phyloP scores from a whole-genome alignment of 257 asterid genomes.

The Mentha longifolia region DNA sequence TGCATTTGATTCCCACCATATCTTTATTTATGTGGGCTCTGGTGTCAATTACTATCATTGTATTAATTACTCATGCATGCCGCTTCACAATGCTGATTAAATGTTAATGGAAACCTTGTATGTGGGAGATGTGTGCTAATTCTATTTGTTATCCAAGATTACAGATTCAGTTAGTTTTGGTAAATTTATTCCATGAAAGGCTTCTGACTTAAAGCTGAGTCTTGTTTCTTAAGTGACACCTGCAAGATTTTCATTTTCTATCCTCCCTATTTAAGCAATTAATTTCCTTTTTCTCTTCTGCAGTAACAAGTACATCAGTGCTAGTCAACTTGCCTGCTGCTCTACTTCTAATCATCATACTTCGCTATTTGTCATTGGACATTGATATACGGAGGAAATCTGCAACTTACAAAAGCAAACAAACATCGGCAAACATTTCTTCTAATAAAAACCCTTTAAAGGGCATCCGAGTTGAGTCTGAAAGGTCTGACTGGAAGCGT shows the following conservation, averaged over 20 bases:
- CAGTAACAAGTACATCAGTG: constrained; percentile 95
- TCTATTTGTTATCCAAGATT: too few species aligned
- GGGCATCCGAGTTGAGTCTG: constrained; percentile 40
- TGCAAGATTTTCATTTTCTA: not conserved
- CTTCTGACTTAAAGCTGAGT: not conserved
- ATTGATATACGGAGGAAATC: constrained; percentile 82
- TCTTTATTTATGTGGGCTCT: too few species aligned
- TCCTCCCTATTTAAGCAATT: not conserved
- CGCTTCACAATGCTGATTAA: too few species aligned
- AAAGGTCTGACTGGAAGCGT: constrained; percentile 77
- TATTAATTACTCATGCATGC: too few species aligned
- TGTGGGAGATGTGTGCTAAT: too few species aligned
- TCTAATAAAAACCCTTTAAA: constrained; percentile 46
- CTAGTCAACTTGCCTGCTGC: constrained; percentile 92
- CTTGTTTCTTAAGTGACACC: not conserved
- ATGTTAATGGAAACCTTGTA: too few species aligned
- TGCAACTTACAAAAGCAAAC: constrained; percentile 70
- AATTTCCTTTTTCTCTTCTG: constrained; percentile 26
- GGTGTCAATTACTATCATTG: too few species aligned
- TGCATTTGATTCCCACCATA: too few species aligned
- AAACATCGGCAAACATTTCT: constrained; percentile 48
- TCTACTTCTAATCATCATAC: constrained; percentile 57
- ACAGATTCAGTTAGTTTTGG: too few species aligned
- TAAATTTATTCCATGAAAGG: too few species aligned
- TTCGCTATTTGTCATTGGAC: constrained; percentile 84